These are phyloP conservation scores for Nannochloris sp. DNA, from an alignment of 139 green algal genomes.

Conservation along the genomic window DNA sequence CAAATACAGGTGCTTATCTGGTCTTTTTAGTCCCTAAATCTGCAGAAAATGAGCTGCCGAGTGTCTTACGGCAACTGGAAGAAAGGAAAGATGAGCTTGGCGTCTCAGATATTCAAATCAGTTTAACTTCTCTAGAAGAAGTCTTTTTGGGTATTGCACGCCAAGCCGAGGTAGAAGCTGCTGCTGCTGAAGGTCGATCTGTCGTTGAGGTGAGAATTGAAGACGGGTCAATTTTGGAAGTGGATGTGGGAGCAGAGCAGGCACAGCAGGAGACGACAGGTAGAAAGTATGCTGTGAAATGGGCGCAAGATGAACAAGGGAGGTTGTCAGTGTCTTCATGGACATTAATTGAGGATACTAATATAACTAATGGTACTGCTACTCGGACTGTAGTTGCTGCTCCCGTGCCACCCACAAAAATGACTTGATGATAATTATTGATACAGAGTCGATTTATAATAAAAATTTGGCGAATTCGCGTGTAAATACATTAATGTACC, in stretches of 20 bases:
- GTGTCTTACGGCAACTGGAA: conserved; percentile 56
- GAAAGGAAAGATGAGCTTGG: conserved; percentile 30
- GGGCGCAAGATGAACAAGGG: conserved; percentile 59
- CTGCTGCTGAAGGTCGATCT: conserved; percentile 22
- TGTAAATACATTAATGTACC: neutral
- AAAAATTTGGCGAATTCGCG: neutral
- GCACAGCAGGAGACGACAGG: conserved; percentile 26
- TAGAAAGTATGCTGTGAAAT: conserved; percentile 39
- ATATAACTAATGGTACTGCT: no score
- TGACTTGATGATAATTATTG: neutral
- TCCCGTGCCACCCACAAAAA: conserved; percentile 24
- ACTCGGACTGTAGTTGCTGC: conserved; percentile 37
- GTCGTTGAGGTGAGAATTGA: conserved; percentile 28
- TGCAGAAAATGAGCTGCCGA: conserved; percentile 41
- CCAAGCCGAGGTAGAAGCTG: conserved; percentile 57
- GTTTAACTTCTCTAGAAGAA: conserved; percentile 53
- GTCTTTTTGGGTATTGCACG: conserved; percentile 80
- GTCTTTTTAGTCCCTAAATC: conserved; percentile 52
- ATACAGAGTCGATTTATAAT: neutral
- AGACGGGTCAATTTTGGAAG: conserved; percentile 32
- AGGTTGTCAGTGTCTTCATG: conserved; percentile 40
- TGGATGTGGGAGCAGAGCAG: conserved; percentile 39
- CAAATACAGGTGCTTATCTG: conserved; percentile 57
- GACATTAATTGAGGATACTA: neutral
- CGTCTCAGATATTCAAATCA: conserved; percentile 63